phyloP scores from a whole-genome alignment of 805 yeast genomes.

The Candida ficus region DNA sequence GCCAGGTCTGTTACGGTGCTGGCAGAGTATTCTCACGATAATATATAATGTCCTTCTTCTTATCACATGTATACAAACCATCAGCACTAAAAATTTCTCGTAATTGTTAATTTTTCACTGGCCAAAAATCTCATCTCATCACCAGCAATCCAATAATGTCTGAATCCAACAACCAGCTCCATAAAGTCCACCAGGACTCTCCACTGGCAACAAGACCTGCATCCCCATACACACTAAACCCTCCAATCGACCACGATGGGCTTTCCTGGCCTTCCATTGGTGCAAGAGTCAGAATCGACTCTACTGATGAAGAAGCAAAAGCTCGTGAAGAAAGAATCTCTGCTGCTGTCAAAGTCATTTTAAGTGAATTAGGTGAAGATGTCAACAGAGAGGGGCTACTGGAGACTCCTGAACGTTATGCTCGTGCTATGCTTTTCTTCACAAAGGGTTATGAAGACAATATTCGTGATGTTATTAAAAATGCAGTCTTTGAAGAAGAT shows the following conservation, averaged over 20 bases:
- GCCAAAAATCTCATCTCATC: neutral
- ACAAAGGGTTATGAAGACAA: slow-evolving; percentile 97
- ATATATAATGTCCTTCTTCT: too few relatives aligned
- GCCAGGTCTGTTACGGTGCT: slow-evolving; percentile 7
- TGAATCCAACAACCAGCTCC: too few relatives aligned
- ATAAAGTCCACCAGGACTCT: slow-evolving; percentile 35
- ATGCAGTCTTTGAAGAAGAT: slow-evolving; percentile 96
- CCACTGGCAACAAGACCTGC: slow-evolving; percentile 75
- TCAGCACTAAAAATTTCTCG: too few relatives aligned
- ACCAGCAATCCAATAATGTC: neutral
- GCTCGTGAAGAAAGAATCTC: slow-evolving; percentile 76
- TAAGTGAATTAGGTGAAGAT: slow-evolving; percentile 89
- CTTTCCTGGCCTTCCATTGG: slow-evolving; percentile 92
- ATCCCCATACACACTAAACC: slow-evolving; percentile 74
- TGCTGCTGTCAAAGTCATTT: slow-evolving; percentile 61
- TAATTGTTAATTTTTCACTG: too few relatives aligned
- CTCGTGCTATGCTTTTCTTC: slow-evolving; percentile 91
- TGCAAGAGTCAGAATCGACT: slow-evolving; percentile 71
- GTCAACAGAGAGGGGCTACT: slow-evolving; percentile 79
- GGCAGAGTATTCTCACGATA: slow-evolving; percentile 7
- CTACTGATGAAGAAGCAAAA: slow-evolving; percentile 55
- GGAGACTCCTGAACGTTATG: slow-evolving; percentile 95
- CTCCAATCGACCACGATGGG: slow-evolving; percentile 87
- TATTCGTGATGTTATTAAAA: slow-evolving; percentile 83
- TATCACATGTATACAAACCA: too few relatives aligned